phyloP scores from a whole-genome alignment of 306 rosid species.

The Rosa lucieae region DNA sequence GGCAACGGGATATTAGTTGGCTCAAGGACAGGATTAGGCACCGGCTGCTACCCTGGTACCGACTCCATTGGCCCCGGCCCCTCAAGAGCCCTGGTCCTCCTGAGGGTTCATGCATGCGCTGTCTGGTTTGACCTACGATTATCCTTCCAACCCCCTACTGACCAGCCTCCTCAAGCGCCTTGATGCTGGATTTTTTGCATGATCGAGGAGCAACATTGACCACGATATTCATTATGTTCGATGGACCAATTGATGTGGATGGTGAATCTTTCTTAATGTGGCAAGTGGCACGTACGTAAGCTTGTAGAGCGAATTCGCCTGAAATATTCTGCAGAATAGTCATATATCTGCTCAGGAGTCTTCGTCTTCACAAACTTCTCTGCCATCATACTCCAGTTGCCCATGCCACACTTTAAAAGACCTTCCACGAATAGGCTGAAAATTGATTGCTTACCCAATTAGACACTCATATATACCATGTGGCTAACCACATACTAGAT shows the following conservation, averaged over 20 bases:
- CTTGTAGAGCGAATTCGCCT: neutral
- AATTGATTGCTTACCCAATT: neutral
- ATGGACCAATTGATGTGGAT: neutral
- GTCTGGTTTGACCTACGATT: neutral
- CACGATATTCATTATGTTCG: neutral
- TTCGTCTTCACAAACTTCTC: neutral
- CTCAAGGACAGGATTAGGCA: neutral
- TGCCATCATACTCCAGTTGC: neutral
- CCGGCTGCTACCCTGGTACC: neutral
- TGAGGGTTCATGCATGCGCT: neutral
- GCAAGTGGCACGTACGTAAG: neutral
- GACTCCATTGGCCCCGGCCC: neutral
- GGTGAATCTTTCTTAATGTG: neutral
- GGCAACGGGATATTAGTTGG: neutral
- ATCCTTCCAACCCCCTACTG: neutral
- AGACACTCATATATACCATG: neutral
- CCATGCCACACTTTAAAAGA: neutral
- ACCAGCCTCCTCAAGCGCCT: neutral
- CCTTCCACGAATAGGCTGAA: neutral
- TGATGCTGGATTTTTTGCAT: neutral
- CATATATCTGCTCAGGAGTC: neutral
- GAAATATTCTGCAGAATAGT: neutral
- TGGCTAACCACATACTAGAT: too few species aligned
- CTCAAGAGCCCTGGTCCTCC: neutral
- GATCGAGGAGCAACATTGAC: neutral